Base-by-base conservation (phyloP, 345 rosid species). In the Streptanthus diversifolius region DNA sequence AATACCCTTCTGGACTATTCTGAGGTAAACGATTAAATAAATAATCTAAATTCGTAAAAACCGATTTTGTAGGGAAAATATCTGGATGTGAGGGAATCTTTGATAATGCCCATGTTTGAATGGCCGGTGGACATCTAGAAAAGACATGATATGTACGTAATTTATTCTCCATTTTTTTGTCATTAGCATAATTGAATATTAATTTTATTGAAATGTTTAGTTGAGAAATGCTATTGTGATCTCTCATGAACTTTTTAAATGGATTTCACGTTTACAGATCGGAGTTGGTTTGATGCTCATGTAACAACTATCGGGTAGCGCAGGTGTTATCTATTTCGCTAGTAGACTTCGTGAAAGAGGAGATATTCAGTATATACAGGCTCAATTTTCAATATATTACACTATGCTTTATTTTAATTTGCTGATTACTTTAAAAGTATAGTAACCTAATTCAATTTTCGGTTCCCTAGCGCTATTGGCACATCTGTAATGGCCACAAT, bases 271-370 rank as follows among this genome's bases (percentile, higher is more conserved):
- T 3, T 29, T 54, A 54, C 39, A 77, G 80, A 68, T 77, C 44
- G 80, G 76, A 39, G 73, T 77, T 1, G 80, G 80, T 15, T 73
- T 77, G n/a, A 77, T 77, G 80, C 39, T 71, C 14, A 15, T 51
- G 37, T 77, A 77, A 43, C 77, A 77, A 52, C 19, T 77, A 1
- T 39, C 48, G 0, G 77, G 80, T 3, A 70, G 72, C 48, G 43
- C 76, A 35, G 80, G 71, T 17, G 70, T 77, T 39, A 25, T 68
- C 13, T 77, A 77, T 65, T 77, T 71, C 52, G 71, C 80, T 17
- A 62, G 76, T 57, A 71, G 70, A 48, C 70, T 77, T 15, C 65
- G 32, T 27, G 53, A 70, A 48, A 71, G 55, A 56, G 76, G 76
- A 62, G 76, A 76, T 55, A 29, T 54, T 25, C 14, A 52, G 35